These are phyloP conservation scores for Pulveroboletus sp. DNA, from an alignment of 768 basidiomycete species.

Conservation along the genomic window DNA sequence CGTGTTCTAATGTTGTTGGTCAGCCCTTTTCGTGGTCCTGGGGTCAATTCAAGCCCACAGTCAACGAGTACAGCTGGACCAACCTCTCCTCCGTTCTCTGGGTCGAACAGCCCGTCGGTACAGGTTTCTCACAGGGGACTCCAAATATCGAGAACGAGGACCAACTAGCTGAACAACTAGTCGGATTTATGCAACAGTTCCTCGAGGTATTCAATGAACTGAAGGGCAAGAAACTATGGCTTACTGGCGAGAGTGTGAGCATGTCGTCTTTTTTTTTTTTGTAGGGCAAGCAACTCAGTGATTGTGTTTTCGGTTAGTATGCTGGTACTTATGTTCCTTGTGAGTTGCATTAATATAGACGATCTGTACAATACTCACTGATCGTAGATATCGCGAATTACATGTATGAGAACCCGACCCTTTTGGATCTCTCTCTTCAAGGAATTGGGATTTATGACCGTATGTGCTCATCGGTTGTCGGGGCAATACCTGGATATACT, in stretches of 20 bases:
- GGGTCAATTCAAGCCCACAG: slow-evolving; percentile 60
- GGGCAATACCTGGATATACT: background rate
- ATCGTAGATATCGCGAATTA: slow-evolving; percentile 65
- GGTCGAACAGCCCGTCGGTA: slow-evolving; percentile 78
- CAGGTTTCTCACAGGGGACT: slow-evolving; percentile 67
- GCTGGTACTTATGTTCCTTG: slow-evolving; percentile 67
- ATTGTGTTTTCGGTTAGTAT: slow-evolving; percentile 40
- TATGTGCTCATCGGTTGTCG: slow-evolving; percentile 29
- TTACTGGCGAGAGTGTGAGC: slow-evolving; percentile 72
- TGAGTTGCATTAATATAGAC: slow-evolving; percentile 25
- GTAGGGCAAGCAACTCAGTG: background rate
- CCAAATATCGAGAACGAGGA: slow-evolving; percentile 58
- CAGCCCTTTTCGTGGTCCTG: slow-evolving; percentile 65
- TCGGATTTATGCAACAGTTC: slow-evolving; percentile 68
- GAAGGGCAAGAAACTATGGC: slow-evolving; percentile 65
- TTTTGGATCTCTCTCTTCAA: slow-evolving; percentile 53
- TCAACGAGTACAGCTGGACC: slow-evolving; percentile 72
- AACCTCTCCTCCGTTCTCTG: slow-evolving; percentile 71
- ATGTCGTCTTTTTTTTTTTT: background rate
- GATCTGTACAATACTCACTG: background rate
- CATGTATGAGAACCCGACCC: slow-evolving; percentile 55
- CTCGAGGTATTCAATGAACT: slow-evolving; percentile 69
- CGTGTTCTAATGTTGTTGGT: background rate
- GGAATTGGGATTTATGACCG: slow-evolving; percentile 75
- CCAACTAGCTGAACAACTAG: slow-evolving; percentile 51